Percentiles rank a stretch among this genome's conserved stretches.
Evolutionary conservation across 1,284 basidiomycete species (phyloP).

Genomic region (Pseudozyma sp.): DNA sequence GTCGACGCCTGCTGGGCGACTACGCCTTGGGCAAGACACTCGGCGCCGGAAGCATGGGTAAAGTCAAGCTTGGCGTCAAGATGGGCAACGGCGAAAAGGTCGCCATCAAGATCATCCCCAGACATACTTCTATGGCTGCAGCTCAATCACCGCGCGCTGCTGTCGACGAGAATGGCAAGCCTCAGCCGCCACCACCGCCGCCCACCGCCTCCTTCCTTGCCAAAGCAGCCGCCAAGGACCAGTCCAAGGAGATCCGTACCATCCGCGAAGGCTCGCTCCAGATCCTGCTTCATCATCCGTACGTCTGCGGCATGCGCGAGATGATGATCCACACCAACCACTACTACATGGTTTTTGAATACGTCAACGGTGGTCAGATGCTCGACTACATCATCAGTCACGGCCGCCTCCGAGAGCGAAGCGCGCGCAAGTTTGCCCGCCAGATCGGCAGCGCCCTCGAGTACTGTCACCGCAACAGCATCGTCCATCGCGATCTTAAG

Average conservation of each 20-base stretch:
- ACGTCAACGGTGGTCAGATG: slow-evolving; percentile 99
- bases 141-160: slow-evolving; percentile 66
- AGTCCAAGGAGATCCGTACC: slow-evolving; percentile 94
- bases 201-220: slow-evolving; percentile 58
- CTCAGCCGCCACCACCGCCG: slow-evolving; percentile 30
- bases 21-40: slow-evolving; percentile 97
- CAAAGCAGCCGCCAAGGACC: slow-evolving; percentile 77
- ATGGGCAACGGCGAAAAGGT: slow-evolving; percentile 92
- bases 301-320: slow-evolving; percentile 98
- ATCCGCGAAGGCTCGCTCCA: slow-evolving; percentile 92
- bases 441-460: slow-evolving; percentile 96
- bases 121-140: slow-evolving; percentile 75
- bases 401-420: slow-evolving; percentile 91
- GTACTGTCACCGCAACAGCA: slow-evolving; percentile 96
- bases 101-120: slow-evolving; percentile 97
- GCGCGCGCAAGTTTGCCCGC: slow-evolving; percentile 93
- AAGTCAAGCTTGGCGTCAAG: slow-evolving; percentile 95
- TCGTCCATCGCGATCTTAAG: slow-evolving; percentile 97
- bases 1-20: slow-evolving; percentile 77
- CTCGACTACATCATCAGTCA: slow-evolving; percentile 99
- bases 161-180: slow-evolving; percentile 70
- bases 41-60: slow-evolving; percentile 98
- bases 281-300: slow-evolving; percentile 95
- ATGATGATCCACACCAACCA: slow-evolving; percentile 77
- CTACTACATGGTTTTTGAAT: slow-evolving; percentile 99